These are phyloP conservation scores for Dactylonectria macrodidyma DNA, from an alignment of 2,329 filamentous ascomycete species.

Conservation along the genomic window DNA sequence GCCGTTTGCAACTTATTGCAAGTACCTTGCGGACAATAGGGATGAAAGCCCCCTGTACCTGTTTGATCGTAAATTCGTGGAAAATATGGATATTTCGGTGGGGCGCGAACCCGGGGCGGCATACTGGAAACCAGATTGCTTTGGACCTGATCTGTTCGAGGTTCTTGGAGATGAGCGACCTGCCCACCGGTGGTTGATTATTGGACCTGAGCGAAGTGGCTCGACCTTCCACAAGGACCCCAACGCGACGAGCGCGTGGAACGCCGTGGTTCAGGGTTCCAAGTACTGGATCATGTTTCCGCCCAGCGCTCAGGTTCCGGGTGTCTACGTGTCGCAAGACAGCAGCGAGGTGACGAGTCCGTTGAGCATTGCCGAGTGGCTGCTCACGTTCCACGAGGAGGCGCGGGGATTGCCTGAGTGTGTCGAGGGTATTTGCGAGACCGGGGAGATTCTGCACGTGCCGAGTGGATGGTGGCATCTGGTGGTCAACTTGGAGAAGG, in stretches of 20 bases:
- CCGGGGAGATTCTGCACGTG: conserved; percentile 92
- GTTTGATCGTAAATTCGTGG: conserved; percentile 88
- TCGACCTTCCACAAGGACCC: conserved; percentile 95
- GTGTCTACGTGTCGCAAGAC: conserved; percentile 90
- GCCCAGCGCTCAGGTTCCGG: conserved; percentile 82
- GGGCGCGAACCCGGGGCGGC: conserved; percentile 65
- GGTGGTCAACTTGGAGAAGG: conserved; percentile 88
- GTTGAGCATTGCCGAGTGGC: conserved; percentile 96
- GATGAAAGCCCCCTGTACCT: conserved; percentile 95
- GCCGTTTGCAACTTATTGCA: conserved; percentile 83
- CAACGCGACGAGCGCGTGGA: conserved; percentile 87
- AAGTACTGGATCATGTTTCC: conserved; percentile 99
- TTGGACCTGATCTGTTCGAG: conserved; percentile 88
- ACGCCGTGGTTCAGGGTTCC: conserved; percentile 88
- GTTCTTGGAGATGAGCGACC: conserved; percentile 84
- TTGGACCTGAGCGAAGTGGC: conserved; percentile 88
- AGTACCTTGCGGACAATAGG: conserved; percentile 83
- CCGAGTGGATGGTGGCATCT: conserved; percentile 98
- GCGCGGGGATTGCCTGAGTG: conserved; percentile 84
- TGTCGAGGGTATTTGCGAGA: conserved; percentile 85
- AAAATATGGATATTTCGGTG: conserved; percentile 84
- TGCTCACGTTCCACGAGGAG: conserved; percentile 89
- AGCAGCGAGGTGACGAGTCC: conserved; percentile 95
- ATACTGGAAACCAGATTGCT: conserved; percentile 88
- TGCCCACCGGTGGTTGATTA: conserved; percentile 92